These are phyloP conservation scores for Tetrahymena elliotti DNA, from an alignment of 73 alveolate genomes.

Conservation along the genomic window DNA sequence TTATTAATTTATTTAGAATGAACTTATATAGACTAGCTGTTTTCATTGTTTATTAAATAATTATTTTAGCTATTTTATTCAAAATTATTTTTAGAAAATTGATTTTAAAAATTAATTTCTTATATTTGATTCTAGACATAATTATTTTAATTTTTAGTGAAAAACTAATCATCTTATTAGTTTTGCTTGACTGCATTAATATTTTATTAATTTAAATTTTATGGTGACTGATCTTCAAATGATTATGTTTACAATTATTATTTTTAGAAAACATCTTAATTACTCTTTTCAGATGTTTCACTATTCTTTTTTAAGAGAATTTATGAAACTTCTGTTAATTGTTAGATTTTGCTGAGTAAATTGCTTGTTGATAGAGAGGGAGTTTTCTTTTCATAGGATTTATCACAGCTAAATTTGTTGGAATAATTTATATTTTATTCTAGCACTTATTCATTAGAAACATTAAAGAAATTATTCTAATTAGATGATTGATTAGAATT, in stretches of 20 bases:
- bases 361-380: background rate
- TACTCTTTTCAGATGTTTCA: background rate
- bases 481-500: background rate
- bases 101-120: background rate
- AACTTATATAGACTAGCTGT: background rate
- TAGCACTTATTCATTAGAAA: background rate
- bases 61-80: no score
- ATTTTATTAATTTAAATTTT: background rate
- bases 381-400: background rate
- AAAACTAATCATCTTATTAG: background rate
- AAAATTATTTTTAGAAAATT: no score
- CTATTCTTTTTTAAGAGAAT: background rate
- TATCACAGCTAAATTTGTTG: background rate
- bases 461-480: background rate
- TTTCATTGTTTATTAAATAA: background rate
- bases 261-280: background rate
- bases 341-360: background rate
- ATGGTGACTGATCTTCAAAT: background rate
- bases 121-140: no score
- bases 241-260: background rate
- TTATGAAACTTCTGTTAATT: background rate
- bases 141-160: no score
- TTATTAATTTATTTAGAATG: background rate
- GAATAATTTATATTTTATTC: background rate
- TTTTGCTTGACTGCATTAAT: background rate